Evolutionary conservation across 208 protist genomes (phyloP), one percentile per base, ranked within the genome.

Genomic region (Polymyxa betae): DNA sequence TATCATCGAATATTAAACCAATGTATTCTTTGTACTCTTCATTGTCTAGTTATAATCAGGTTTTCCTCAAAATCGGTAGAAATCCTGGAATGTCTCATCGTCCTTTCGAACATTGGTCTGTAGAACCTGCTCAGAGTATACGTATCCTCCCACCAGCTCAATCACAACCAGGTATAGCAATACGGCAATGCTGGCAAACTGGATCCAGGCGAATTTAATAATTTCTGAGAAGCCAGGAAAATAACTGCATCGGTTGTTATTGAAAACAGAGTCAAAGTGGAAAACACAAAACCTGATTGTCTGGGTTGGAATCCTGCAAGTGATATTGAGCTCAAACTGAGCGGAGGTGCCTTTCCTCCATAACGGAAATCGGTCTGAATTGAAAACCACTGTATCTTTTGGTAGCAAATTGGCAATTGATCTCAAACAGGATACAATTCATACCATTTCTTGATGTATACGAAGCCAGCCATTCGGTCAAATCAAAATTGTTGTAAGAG

Each of bases 131-230:
- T 43, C 72, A 5, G 72, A 35, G 35, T 40, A 82, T n/a, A 82
- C 16, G n/a, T 40, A 35, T 12, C 35, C n/a, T 5, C 72, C 72
- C 16, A 82, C 5, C 5, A 20, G 35, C n/a, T 82, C 10, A 5
- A 82, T n/a, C 5, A 82, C 35, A n/a, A 82, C 5, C 16, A 40
- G 12, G 72, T 82, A 82, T 12, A 82, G n/a, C 16, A 82, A 5
- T 5, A 43, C n/a, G n/a, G 16, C 72, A 35, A 82, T 35, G 72
- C 72, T 82, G 5, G 72, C 72, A 12, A 82, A 35, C n/a, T 82
- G 72, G 35, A 82, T 82, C 72, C 72, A 82, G 5, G 72, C 72
- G n/a, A 82, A 82, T n/a, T 82, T 82, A n/a, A 43, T 43, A 35
- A 82, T n/a, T 43, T 82, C 72, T 20, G 35, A 45, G 72, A 82